Conservation (phyloP, 345 rosid species). For the Cochlearia excelsa region DNA sequence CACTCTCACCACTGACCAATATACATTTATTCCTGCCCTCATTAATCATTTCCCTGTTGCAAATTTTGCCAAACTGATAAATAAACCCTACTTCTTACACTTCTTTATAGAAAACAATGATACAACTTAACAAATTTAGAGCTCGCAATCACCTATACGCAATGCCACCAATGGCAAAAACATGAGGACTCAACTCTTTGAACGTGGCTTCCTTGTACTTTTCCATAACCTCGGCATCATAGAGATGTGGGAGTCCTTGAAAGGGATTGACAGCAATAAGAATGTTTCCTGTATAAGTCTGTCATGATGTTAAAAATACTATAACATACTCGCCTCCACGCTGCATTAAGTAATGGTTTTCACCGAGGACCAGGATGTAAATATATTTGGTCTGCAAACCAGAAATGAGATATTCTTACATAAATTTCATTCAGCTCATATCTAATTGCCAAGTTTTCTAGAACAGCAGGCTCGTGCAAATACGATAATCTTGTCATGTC, state of each 20-base stretch:
- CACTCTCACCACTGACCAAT: slow-evolving; percentile 95
- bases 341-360: slow-evolving; percentile 27
- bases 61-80: slow-evolving; percentile 25
- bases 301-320: slow-evolving; percentile 51
- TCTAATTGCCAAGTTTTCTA: slow-evolving; percentile 65
- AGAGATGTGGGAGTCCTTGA: slow-evolving; percentile 57
- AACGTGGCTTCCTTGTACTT: slow-evolving; percentile 56
- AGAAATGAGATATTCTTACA: slow-evolving; percentile 45
- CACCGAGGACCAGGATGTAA: slow-evolving; percentile 25
- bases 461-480: slow-evolving; percentile 83
- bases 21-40: slow-evolving; percentile 77
- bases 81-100: slow-evolving; percentile 16
- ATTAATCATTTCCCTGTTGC: slow-evolving; percentile 69
- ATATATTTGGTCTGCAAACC: slow-evolving; percentile 21
- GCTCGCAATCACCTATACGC: slow-evolving; percentile 61
- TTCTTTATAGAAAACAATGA: slow-evolving; percentile 10
- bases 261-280: slow-evolving; percentile 94
- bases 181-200: slow-evolving; percentile 70
- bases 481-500: slow-evolving; percentile 88
- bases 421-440: slow-evolving; percentile 62
- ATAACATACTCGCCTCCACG: slow-evolving; percentile 35
- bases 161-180: slow-evolving; percentile 76
- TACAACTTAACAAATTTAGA: slow-evolving; percentile 3
- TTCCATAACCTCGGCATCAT: slow-evolving; percentile 57
- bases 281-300: slow-evolving; percentile 88